Base-by-base conservation (phyloP, 345 rosid genomes). In the Populus ilicifolia region DNA sequence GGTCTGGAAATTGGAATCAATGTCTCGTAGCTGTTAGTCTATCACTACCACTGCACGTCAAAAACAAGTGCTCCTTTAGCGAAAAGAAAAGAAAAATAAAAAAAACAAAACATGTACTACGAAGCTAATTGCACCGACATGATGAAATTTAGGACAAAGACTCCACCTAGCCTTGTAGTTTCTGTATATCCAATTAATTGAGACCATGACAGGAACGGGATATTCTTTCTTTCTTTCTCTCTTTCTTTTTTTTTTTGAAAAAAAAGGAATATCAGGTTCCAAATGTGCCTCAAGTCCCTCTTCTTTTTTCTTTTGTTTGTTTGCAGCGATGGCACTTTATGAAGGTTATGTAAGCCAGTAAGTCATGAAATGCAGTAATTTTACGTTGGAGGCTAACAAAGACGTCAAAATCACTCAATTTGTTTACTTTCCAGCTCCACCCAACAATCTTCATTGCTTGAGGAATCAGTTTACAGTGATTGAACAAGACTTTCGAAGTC, bases 371-470 rank as follows among this genome's bases (percentile, higher is more conserved):
- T 59, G 50, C 23, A 36, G 75, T 18, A 1, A 23, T 12, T 35
- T 36, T n/a, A 48, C 4, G 52, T 38, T 17, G 73, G 79, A 27
- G 4, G 35, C 66, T 56, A 38, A 29, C 65, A 14, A 0, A 20
- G 61, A 69, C 72, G 79, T 77, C 79, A 69, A 77, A 41, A 41
- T 41, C 73, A 77, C 74, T 30, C 74, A 29, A 77, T 61, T 70
- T 14, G n/a, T 23, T 61, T 20, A 62, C 69, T 77, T 77, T 77
- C 46, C 78, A 35, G 71, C 64, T 9, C 29, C 30, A 2, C 29
- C 8, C 8, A 27, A 7, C 6, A 5, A 33, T 69, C 17, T 3
- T 35, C 66, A 0, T 83, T 84, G 84, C 75, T 74, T 77, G 43
- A 41, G 38, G 77, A 71, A 68, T 74, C 70, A 72, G 59, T 3